phyloP scores from a whole-genome alignment of 176 grass and related monocot species.

The Coix lacrymajobi region DNA sequence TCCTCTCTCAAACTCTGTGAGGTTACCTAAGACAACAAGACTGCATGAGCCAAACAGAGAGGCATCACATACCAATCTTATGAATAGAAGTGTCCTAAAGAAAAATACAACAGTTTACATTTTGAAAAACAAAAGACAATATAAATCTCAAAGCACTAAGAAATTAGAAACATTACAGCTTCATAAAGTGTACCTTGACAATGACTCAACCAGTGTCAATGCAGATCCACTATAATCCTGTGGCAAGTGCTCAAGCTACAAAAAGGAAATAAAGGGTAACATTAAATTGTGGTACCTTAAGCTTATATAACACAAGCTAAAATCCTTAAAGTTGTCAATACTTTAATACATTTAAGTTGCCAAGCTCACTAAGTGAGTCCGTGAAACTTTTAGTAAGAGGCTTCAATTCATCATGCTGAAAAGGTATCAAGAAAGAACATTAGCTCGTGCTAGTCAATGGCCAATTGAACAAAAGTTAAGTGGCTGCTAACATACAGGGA shows the following conservation, averaged over 20 bases:
- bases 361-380: constrained; percentile 91
- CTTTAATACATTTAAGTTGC: constrained; percentile 88
- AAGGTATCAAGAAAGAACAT: constrained; percentile 32
- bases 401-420: constrained; percentile 94
- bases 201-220: constrained; percentile 78
- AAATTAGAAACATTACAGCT: constrained; percentile 15
- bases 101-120: not conserved
- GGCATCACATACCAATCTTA: constrained; percentile 59
- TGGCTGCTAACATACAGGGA: constrained; percentile 55
- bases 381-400: constrained; percentile 89
- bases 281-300: constrained; percentile 3
- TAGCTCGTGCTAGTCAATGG: constrained; percentile 8
- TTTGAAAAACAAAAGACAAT: not conserved
- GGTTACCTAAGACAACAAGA: constrained; percentile 99
- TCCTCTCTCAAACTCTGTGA: constrained; percentile 86
- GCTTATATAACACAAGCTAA: constrained; percentile 2
- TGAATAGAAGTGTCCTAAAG: constrained; percentile 6
- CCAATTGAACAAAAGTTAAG: constrained; percentile 5
- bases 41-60: constrained; percentile 89
- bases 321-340: constrained; percentile 47
- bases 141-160: constrained; percentile 2
- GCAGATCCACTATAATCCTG: constrained; percentile 88
- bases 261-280: constrained; percentile 23
- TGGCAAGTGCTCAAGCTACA: constrained; percentile 84
- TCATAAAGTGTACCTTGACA: constrained; percentile 79